These are phyloP conservation scores for Globisporangium lucens DNA, from an alignment of 352 stramenopile species.

Conservation along the genomic window DNA sequence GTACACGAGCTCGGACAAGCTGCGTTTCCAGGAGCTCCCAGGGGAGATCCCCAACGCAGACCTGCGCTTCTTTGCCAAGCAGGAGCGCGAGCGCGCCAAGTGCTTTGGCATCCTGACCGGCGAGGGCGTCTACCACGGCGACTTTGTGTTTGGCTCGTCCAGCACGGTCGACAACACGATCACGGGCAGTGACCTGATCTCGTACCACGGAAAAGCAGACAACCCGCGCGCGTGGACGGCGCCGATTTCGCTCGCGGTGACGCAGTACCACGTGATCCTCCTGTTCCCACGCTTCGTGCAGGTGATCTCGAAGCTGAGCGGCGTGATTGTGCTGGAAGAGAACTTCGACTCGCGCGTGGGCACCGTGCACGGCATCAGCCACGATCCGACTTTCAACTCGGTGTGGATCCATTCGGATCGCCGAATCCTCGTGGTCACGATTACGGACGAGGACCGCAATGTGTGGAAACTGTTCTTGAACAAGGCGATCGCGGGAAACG, in stretches of 20 bases:
- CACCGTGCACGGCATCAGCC: slow-evolving; percentile 54
- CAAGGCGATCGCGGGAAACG: slow-evolving; percentile 69
- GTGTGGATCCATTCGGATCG: slow-evolving; percentile 83
- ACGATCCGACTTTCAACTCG: slow-evolving; percentile 79
- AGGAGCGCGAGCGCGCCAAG: slow-evolving; percentile 76
- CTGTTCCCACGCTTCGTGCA: slow-evolving; percentile 80
- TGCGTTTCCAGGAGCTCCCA: slow-evolving; percentile 89
- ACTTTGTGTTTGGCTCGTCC: slow-evolving; percentile 69
- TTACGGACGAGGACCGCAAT: slow-evolving; percentile 88
- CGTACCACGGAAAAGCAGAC: slow-evolving; percentile 64
- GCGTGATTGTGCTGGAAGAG: slow-evolving; percentile 84
- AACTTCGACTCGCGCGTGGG: slow-evolving; percentile 75
- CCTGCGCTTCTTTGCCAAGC: slow-evolving; percentile 74
- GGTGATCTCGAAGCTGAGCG: slow-evolving; percentile 86
- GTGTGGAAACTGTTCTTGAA: slow-evolving; percentile 92
- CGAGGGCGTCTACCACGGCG: slow-evolving; percentile 89
- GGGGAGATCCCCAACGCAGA: slow-evolving; percentile 82
- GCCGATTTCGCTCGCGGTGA: slow-evolving; percentile 85
- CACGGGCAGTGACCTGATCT: slow-evolving; percentile 68
- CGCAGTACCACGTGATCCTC: slow-evolving; percentile 91
- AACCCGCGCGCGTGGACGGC: slow-evolving; percentile 51
- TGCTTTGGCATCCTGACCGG: slow-evolving; percentile 90
- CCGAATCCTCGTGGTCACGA: slow-evolving; percentile 74
- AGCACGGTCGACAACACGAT: slow-evolving; percentile 82
- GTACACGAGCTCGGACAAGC: slow-evolving; percentile 76